Evolutionary conservation across 805 yeast species (phyloP).

Genomic region (Candida endomychidarum): DNA sequence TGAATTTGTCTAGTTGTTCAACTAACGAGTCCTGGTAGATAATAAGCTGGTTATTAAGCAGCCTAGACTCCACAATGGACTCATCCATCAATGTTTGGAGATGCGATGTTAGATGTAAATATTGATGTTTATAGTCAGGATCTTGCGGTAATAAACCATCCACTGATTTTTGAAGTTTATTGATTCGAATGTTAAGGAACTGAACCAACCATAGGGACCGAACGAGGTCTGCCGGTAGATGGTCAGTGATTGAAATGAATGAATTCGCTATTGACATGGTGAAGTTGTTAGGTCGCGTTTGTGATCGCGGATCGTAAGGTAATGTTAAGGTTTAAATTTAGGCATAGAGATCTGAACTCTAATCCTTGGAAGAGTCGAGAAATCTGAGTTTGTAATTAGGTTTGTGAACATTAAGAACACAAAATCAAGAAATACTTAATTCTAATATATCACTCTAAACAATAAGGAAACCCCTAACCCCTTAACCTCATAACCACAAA

Average conservation of each 20-base stretch:
- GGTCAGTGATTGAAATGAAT: conserved; percentile 43
- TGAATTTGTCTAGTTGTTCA: conserved; percentile 20
- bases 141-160: background rate
- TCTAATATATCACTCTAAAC: no score
- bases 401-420: no score
- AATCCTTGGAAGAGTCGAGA: no score
- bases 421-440: no score
- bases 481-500: no score
- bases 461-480: no score
- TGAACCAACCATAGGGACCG: conserved; percentile 46
- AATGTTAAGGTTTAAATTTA: no score
- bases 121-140: background rate
- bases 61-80: conserved; percentile 26
- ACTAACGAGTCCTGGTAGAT: conserved; percentile 24
- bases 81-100: conserved; percentile 16
- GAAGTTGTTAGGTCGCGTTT: no score
- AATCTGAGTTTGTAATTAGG: no score
- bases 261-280: conserved; percentile 23
- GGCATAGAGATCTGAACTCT: no score
- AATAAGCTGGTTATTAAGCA: conserved; percentile 30
- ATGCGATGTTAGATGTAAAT: background rate
- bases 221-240: conserved; percentile 43
- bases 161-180: conserved; percentile 17
- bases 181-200: conserved; percentile 30
- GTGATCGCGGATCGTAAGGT: no score